Evolutionary conservation across 495 filamentous ascomycete species (phyloP).

Genomic region (Penicillium malachiteum): DNA sequence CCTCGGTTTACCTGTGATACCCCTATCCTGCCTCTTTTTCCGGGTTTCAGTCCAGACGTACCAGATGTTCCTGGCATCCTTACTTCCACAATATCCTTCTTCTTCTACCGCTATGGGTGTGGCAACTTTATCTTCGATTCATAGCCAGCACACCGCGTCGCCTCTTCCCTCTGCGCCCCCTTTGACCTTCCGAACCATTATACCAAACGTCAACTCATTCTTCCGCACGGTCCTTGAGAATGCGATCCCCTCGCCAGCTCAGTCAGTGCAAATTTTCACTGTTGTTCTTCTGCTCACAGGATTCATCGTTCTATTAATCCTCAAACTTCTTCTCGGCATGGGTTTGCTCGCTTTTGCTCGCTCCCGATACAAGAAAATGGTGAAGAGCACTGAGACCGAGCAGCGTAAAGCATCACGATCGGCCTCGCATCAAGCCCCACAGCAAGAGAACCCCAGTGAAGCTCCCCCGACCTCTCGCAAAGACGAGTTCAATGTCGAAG

Average conservation of each 20-base stretch:
- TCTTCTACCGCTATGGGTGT: conserved; percentile 68
- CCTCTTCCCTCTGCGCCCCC: conserved; percentile 33
- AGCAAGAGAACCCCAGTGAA: conserved; percentile 48
- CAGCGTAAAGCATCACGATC: conserved; percentile 12
- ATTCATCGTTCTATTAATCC: conserved; percentile 72
- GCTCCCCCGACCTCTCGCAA: conserved; percentile 15
- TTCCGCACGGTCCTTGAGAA: conserved; percentile 44
- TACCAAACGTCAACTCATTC: conserved; percentile 36
- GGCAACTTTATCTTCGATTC: conserved; percentile 60
- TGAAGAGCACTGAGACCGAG: conserved; percentile 67
- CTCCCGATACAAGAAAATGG: conserved; percentile 74
- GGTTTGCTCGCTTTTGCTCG: conserved; percentile 70
- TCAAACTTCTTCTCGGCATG: conserved; percentile 87
- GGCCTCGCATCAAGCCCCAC: conserved; percentile 13
- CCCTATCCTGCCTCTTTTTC: conserved; percentile 92
- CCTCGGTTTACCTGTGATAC: conserved; percentile 88
- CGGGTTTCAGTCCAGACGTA: conserved; percentile 94
- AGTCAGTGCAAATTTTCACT: conserved; percentile 53
- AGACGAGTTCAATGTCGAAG: conserved; percentile 60
- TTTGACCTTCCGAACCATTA: conserved; percentile 36
- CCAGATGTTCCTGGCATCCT: conserved; percentile 92
- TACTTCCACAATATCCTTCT: conserved; percentile 71
- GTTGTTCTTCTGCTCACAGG: conserved; percentile 74
- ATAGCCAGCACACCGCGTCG: conserved; percentile 46
- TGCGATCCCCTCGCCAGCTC: conserved; percentile 44